Evolutionary conservation across 2,329 filamentous ascomycete species (phyloP).

Genomic region (Arthrobotrys megalospora): DNA sequence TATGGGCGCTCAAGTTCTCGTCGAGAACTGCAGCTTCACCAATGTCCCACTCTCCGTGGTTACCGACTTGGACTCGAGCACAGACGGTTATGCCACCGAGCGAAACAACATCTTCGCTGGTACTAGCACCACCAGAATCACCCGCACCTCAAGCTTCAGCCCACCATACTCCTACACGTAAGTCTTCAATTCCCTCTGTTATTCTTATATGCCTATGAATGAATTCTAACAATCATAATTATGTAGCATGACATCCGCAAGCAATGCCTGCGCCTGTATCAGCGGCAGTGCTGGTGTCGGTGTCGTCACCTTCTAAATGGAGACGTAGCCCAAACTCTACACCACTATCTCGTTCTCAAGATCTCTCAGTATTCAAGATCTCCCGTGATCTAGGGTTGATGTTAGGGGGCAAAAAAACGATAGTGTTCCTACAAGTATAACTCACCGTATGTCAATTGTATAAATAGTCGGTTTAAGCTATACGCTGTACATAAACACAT

Average conservation of each 20-base stretch:
- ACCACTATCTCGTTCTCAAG: not conserved
- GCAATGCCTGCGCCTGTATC: constrained; percentile 47
- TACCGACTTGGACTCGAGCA: constrained; percentile 69
- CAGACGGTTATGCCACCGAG: constrained; percentile 69
- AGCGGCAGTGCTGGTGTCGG: constrained; percentile 40
- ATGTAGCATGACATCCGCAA: constrained; percentile 46
- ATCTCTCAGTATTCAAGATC: too few relatives aligned
- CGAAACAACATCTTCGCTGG: constrained; percentile 69
- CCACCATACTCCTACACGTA: constrained; percentile 67
- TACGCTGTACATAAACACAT: too few relatives aligned
- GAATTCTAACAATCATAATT: not conserved
- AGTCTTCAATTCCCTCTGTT: constrained; percentile 1
- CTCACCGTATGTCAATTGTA: too few relatives aligned
- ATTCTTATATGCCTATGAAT: too few relatives aligned
- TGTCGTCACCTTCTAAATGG: constrained; percentile 49
- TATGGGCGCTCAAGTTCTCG: constrained; percentile 73
- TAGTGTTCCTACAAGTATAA: too few relatives aligned
- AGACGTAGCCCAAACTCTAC: not conserved
- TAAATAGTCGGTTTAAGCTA: too few relatives aligned
- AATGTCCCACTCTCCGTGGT: constrained; percentile 68
- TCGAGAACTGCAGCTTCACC: constrained; percentile 73
- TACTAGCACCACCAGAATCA: constrained; percentile 66
- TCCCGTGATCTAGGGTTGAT: too few relatives aligned
- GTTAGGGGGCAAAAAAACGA: too few relatives aligned
- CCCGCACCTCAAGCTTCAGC: constrained; percentile 66